phyloP scores from a whole-genome alignment of 768 basidiomycete species.

The Lentinula detonsa region DNA sequence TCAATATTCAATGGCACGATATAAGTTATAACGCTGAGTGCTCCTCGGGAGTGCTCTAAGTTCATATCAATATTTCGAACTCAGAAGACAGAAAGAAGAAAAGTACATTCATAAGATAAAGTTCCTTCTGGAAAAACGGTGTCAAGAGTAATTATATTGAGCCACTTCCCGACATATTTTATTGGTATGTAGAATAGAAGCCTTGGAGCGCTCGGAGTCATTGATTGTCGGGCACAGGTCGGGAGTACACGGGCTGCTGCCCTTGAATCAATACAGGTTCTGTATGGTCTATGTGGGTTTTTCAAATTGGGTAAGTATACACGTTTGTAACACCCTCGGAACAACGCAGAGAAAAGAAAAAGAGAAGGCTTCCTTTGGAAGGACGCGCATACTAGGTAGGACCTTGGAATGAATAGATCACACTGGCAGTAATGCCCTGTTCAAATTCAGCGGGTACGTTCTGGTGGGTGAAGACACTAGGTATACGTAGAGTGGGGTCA shows the following conservation, averaged over 20 bases:
- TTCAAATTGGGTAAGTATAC: background rate
- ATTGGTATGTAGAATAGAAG: too few relatives aligned
- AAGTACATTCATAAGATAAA: background rate
- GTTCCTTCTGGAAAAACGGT: background rate
- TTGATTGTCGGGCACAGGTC: background rate
- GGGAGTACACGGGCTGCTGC: background rate
- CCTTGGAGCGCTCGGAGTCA: background rate
- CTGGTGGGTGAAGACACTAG: too few relatives aligned
- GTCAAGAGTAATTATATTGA: background rate
- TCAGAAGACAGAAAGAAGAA: background rate
- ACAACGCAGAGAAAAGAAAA: too few relatives aligned
- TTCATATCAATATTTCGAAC: background rate
- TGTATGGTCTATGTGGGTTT: background rate
- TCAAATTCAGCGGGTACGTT: background rate
- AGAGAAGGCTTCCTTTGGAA: too few relatives aligned
- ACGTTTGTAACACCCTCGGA: background rate
- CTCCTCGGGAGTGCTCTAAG: too few relatives aligned
- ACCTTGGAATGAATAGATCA: too few relatives aligned
- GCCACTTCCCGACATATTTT: background rate
- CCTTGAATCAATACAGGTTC: background rate
- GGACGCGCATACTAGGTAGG: too few relatives aligned
- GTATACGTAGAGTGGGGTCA: too few relatives aligned
- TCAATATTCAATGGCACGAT: background rate
- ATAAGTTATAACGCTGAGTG: too few relatives aligned
- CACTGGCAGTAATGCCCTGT: too few relatives aligned